These are phyloP conservation scores for Taphrina wiesneri DNA, from an alignment of 1,139 yeast genomes.

Conservation along the genomic window DNA sequence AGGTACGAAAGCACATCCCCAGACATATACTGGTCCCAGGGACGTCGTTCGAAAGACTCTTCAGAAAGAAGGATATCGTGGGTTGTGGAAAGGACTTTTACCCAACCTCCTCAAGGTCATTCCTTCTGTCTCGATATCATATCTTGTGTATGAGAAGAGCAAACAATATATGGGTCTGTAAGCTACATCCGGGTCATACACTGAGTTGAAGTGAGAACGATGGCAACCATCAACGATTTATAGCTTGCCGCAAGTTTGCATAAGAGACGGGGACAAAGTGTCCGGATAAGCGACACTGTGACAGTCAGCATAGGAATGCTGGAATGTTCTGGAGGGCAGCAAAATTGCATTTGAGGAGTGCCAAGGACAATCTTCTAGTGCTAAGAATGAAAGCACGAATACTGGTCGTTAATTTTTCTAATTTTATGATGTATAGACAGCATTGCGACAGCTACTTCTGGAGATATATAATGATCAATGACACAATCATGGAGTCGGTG, in stretches of 20 bases:
- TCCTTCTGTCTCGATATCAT: slow-evolving; percentile 93
- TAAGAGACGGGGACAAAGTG: too few species aligned
- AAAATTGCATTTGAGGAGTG: background rate
- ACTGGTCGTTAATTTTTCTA: background rate
- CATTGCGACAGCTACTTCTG: background rate
- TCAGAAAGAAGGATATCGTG: slow-evolving; percentile 46
- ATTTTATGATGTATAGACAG: background rate
- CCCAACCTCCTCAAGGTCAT: slow-evolving; percentile 89
- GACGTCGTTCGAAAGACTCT: slow-evolving; percentile 80
- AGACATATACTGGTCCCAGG: slow-evolving; percentile 73
- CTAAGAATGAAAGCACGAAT: background rate
- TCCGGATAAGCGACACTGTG: too few species aligned
- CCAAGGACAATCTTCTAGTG: background rate
- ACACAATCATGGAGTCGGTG: background rate
- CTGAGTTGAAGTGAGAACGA: too few species aligned
- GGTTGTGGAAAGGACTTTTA: slow-evolving; percentile 82
- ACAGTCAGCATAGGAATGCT: too few species aligned
- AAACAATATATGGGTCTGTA: slow-evolving; percentile 31
- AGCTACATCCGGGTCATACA: background rate
- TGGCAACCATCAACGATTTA: too few species aligned
- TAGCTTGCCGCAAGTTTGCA: too few species aligned
- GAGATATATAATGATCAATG: background rate
- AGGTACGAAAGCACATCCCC: slow-evolving; percentile 95
- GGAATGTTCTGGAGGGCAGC: too few species aligned
- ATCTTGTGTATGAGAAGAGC: slow-evolving; percentile 80